phyloP scores from a whole-genome alignment of 2,329 filamentous ascomycete genomes.

The Massarina eburnea region DNA sequence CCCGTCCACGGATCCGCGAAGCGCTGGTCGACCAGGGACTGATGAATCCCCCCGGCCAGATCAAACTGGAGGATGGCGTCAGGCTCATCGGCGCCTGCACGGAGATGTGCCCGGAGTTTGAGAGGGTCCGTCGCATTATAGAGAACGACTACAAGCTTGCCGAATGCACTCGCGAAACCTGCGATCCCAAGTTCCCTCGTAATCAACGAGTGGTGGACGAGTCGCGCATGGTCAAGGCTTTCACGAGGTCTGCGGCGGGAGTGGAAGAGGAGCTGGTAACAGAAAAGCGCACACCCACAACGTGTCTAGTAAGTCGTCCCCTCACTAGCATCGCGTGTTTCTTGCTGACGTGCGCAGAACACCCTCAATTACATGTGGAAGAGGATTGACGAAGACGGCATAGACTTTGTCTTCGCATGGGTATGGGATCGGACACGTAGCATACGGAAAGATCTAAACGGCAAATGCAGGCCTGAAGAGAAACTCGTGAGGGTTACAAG shows the following conservation, averaged over 20 bases:
- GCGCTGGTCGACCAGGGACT: slow-evolving; percentile 34
- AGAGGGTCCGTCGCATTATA: slow-evolving; percentile 62
- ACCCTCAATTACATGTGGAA: slow-evolving; percentile 49
- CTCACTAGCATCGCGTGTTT: slow-evolving; percentile 15
- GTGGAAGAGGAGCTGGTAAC: slow-evolving; percentile 65
- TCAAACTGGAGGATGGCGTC: slow-evolving; percentile 61
- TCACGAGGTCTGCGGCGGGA: slow-evolving; percentile 63
- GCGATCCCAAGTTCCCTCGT: slow-evolving; percentile 26
- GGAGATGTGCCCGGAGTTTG: slow-evolving; percentile 66
- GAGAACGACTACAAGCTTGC: slow-evolving; percentile 63
- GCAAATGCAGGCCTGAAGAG: slow-evolving; percentile 57
- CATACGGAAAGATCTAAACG: slow-evolving; percentile 64
- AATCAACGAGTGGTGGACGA: slow-evolving; percentile 49
- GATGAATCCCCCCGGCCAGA: slow-evolving; percentile 59
- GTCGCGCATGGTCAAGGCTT: slow-evolving; percentile 64
- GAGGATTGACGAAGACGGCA: slow-evolving; percentile 54
- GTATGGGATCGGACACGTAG: slow-evolving; percentile 67
- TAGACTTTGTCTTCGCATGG: slow-evolving; percentile 58
- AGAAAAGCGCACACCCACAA: slow-evolving; percentile 60
- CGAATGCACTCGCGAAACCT: slow-evolving; percentile 52
- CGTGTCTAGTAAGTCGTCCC: slow-evolving; percentile 40
- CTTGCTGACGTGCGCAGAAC: slow-evolving; percentile 27
- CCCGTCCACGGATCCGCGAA: slow-evolving; percentile 51
- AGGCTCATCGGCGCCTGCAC: slow-evolving; percentile 63
- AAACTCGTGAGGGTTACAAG: slow-evolving; percentile 61